phyloP scores from a whole-genome alignment of 2,329 filamentous ascomycete species.

The Fusarium falciforme region DNA sequence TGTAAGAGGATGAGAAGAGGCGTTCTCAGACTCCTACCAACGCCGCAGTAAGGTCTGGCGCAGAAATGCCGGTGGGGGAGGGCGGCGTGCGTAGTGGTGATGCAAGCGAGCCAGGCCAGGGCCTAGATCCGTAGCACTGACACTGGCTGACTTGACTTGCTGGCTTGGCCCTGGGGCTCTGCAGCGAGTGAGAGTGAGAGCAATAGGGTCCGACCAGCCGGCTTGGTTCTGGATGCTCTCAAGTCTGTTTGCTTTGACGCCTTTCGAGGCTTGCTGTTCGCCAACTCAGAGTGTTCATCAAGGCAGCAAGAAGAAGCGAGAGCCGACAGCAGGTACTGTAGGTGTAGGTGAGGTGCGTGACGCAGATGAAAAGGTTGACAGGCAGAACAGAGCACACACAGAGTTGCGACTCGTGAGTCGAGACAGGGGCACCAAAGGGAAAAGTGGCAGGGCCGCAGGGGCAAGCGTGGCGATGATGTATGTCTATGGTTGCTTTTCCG shows the following conservation, averaged over 20 bases:
- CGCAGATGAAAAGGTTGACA: slow-evolving; percentile 31
- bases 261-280: slow-evolving; percentile 7
- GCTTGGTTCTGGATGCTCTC: not conserved
- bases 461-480: slow-evolving; percentile 49
- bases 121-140: slow-evolving; percentile 45
- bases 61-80: slow-evolving; percentile 45
- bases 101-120: slow-evolving; percentile 46
- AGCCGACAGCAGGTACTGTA: slow-evolving; percentile 13
- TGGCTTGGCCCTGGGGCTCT: slow-evolving; percentile 8
- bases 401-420: slow-evolving; percentile 29
- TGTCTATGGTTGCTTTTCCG: slow-evolving; percentile 48
- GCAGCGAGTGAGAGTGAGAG: not conserved
- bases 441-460: slow-evolving; percentile 44
- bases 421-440: slow-evolving; percentile 42
- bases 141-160: slow-evolving; percentile 19
- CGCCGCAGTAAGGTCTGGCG: slow-evolving; percentile 31
- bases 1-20: slow-evolving; percentile 39
- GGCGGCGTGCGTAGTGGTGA: slow-evolving; percentile 45
- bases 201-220: not conserved
- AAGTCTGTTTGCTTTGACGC: not conserved
- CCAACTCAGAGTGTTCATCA: not conserved
- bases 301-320: slow-evolving; percentile 21
- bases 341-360: slow-evolving; percentile 21
- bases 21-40: slow-evolving; percentile 38
- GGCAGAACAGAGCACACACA: not conserved